Conservation (phyloP, 345 rosid species). For the Sonneratia alba region DNA sequence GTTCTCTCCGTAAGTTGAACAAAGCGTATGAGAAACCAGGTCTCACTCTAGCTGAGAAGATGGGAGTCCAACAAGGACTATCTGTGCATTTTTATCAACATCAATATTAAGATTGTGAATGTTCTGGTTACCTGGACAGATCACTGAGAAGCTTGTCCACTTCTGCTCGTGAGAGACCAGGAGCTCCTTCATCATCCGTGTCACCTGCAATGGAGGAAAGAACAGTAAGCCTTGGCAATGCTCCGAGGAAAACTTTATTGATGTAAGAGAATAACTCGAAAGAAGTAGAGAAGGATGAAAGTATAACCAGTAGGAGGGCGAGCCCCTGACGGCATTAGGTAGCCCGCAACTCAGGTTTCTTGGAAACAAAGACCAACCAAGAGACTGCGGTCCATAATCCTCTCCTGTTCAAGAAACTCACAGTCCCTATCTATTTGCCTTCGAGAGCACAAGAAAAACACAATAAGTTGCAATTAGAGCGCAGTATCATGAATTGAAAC, state of each 20-base stretch:
- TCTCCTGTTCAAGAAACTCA: constrained; percentile 86
- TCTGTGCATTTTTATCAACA: background rate
- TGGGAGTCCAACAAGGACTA: no score
- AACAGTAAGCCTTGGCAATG: background rate
- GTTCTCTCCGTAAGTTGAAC: no score
- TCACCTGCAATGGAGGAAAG: constrained; percentile 20
- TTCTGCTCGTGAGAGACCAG: constrained; percentile 42
- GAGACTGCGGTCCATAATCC: constrained; percentile 94
- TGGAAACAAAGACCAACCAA: constrained; percentile 86
- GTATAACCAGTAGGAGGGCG: constrained; percentile 31
- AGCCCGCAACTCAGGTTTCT: constrained; percentile 52
- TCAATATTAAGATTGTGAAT: background rate
- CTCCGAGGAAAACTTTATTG: no score
- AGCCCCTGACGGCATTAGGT: constrained; percentile 59
- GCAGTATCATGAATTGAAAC: background rate
- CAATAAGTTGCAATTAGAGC: background rate
- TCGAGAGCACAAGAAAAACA: background rate
- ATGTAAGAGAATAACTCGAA: background rate
- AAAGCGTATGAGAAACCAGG: no score
- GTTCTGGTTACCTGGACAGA: constrained; percentile 26
- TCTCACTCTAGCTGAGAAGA: no score
- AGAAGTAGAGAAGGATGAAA: background rate
- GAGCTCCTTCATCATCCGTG: constrained; percentile 15
- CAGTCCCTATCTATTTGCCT: constrained; percentile 93
- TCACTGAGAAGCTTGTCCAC: constrained; percentile 45